These are phyloP conservation scores for Talaromyces atroroseus DNA, from an alignment of 2,329 filamentous ascomycete genomes.

Conservation along the genomic window DNA sequence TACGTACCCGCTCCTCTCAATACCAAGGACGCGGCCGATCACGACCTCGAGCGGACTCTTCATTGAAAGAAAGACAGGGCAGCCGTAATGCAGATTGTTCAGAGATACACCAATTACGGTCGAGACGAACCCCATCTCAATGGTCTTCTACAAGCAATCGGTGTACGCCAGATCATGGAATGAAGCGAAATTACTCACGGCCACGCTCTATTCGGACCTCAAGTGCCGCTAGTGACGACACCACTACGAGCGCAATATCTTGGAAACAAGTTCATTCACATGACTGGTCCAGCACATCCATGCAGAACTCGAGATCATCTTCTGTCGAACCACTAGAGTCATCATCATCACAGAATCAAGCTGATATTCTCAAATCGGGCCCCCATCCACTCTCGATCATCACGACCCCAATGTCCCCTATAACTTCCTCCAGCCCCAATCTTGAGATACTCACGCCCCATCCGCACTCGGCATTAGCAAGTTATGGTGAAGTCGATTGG, in stretches of 20 bases:
- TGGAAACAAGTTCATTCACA: constrained; percentile 2
- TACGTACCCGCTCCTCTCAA: constrained; percentile 7
- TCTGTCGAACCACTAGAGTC: background rate
- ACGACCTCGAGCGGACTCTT: background rate
- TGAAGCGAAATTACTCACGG: constrained; percentile 3
- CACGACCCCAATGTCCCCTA: constrained; percentile 6
- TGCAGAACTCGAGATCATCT: constrained; percentile 7
- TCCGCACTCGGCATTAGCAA: background rate
- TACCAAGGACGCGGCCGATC: constrained; percentile 2
- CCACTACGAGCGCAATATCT: constrained; percentile 5
- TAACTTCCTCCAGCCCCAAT: background rate
- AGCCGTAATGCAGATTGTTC: background rate
- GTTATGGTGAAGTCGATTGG: background rate
- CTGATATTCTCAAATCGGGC: background rate
- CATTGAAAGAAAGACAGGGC: background rate
- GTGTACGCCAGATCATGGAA: background rate
- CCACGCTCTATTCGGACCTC: constrained; percentile 9
- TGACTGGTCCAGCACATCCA: constrained; percentile 3
- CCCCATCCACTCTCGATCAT: constrained; percentile 14
- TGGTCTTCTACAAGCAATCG: constrained; percentile 5
- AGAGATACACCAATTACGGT: background rate
- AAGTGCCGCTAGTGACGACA: constrained; percentile 7
- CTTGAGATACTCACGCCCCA: background rate
- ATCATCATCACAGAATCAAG: background rate
- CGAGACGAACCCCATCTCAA: constrained; percentile 8